These are phyloP conservation scores for Tieghemiomyces parasiticus DNA, from an alignment of 192 early-diverging fungal genomes.

Conservation along the genomic window DNA sequence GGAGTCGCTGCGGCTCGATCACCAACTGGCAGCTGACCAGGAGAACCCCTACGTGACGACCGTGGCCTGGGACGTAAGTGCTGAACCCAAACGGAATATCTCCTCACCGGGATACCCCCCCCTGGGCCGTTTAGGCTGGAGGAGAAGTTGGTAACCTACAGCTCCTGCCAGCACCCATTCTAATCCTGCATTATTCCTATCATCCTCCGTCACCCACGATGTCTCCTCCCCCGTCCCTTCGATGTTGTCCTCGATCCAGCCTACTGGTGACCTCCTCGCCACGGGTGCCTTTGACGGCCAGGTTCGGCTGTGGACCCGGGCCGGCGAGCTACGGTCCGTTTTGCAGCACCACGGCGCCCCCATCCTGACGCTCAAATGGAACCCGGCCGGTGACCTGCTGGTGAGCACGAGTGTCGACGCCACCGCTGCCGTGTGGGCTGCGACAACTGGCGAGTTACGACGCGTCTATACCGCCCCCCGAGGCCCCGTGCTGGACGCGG, in stretches of 20 bases:
- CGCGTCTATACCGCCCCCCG: neutral
- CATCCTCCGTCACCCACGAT: constrained; percentile 8
- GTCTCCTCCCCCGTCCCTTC: neutral
- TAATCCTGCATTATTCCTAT: neutral
- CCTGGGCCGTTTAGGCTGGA: neutral
- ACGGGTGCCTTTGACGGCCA: constrained; percentile 67
- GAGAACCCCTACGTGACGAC: constrained; percentile 56
- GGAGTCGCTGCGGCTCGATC: constrained; percentile 33
- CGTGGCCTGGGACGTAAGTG: constrained; percentile 64
- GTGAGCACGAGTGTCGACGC: constrained; percentile 55
- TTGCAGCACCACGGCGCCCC: constrained; percentile 51
- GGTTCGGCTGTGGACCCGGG: constrained; percentile 54
- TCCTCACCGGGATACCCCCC: neutral
- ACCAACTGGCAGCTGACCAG: constrained; percentile 23
- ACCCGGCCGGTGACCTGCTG: constrained; percentile 46
- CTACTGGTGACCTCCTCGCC: constrained; percentile 50
- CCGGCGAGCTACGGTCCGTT: constrained; percentile 34
- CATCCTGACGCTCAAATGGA: constrained; percentile 70
- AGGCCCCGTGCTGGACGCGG: constrained; percentile 56
- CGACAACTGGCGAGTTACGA: constrained; percentile 38
- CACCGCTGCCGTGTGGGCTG: constrained; percentile 67
- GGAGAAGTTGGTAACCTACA: neutral
- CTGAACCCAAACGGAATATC: neutral
- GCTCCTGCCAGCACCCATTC: neutral
- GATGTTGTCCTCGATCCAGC: constrained; percentile 25